Evolutionary conservation across 768 basidiomycete species (phyloP).

Genomic region (Serendipita indica): DNA sequence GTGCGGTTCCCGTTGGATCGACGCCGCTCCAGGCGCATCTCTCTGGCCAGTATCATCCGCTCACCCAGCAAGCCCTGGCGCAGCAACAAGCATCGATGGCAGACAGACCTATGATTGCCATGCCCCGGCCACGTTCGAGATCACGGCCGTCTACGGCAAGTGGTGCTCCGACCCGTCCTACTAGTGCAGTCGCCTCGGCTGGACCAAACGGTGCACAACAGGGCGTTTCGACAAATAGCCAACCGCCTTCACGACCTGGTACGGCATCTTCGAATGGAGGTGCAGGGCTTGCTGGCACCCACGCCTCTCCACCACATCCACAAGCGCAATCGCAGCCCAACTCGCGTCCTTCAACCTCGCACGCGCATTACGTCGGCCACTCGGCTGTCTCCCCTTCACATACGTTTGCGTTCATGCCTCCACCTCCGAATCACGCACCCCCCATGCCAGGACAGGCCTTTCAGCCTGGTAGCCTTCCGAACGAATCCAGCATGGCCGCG

Average conservation of each 20-base stretch:
- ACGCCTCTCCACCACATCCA: background rate
- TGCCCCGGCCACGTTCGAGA: background rate
- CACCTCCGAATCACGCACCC: background rate
- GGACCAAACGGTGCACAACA: background rate
- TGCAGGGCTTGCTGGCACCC: background rate
- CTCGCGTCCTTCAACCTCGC: background rate
- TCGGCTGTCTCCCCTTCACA: background rate
- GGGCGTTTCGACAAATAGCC: background rate
- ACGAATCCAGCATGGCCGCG: conserved; percentile 14
- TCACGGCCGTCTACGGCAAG: background rate
- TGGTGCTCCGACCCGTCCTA: background rate
- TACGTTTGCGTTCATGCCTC: background rate
- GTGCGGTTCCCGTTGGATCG: conserved; percentile 13
- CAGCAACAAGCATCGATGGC: background rate
- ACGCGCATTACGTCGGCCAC: background rate
- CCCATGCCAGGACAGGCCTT: conserved; percentile 14
- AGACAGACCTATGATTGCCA: conserved; percentile 6
- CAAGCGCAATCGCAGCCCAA: background rate
- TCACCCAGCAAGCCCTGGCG: no score
- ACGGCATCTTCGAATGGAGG: background rate
- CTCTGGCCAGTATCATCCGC: background rate
- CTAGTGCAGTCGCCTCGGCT: background rate
- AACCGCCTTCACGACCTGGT: conserved; percentile 1
- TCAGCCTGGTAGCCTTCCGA: conserved; percentile 25
- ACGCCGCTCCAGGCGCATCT: conserved; percentile 12